Evolutionary conservation across 176 grass and related monocot genomes (phyloP).

Genomic region (Ampelocalamus luodianensis): DNA sequence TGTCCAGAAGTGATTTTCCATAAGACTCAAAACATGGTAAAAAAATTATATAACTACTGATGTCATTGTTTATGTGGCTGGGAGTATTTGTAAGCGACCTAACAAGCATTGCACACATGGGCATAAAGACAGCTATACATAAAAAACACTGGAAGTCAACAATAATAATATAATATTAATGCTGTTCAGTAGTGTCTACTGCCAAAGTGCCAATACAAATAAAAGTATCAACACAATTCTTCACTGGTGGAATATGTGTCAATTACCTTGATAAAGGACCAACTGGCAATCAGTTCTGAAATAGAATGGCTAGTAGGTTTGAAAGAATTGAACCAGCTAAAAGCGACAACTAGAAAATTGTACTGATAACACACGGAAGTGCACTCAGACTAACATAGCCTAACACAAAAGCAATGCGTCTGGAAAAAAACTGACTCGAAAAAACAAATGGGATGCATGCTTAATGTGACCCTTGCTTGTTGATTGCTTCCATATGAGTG

Average conservation of each 20-base stretch:
- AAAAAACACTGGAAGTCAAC: not conserved
- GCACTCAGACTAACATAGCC: not conserved
- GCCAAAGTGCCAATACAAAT: not conserved
- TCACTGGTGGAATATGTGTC: not conserved
- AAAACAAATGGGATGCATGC: not conserved
- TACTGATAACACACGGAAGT: not conserved
- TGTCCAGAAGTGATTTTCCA: not conserved
- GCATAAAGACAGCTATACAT: not conserved
- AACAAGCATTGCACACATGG: not conserved
- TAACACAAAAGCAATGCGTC: not conserved
- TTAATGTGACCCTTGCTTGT: not conserved
- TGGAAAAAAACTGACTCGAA: not conserved
- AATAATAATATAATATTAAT: not conserved
- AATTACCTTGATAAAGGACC: not conserved
- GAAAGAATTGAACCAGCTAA: not conserved
- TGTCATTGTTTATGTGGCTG: not conserved
- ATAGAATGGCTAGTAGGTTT: not conserved
- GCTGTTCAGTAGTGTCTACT: not conserved
- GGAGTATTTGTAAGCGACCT: not conserved
- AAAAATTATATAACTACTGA: not conserved
- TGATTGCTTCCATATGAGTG: not conserved
- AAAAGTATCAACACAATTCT: not conserved
- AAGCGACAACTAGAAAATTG: not conserved
- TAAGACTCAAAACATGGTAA: not conserved
- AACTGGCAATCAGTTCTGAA: not conserved